Conservation (phyloP, 1,284 basidiomycete species). For the Pyrrhoderma noxium region DNA sequence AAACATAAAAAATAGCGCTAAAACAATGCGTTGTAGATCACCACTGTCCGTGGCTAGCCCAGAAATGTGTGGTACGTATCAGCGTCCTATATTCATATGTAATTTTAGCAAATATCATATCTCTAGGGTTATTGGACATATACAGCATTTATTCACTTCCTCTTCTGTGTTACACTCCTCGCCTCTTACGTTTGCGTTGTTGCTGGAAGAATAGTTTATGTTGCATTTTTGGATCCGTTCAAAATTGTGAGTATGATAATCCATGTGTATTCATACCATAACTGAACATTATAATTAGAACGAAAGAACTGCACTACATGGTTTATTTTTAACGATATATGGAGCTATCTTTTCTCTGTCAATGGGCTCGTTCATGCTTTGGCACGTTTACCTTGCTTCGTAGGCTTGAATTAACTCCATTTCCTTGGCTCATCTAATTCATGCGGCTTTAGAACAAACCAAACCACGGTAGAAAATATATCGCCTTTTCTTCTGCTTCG, state of each 20-base stretch:
- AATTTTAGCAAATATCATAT: no score
- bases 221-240: constrained; percentile 59
- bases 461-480: constrained; percentile 78
- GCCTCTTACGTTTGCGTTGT: constrained; percentile 55
- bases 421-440: background rate
- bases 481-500: constrained; percentile 70
- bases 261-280: constrained; percentile 6
- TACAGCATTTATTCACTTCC: constrained; percentile 79
- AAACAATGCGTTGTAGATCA: constrained; percentile 50
- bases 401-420: constrained; percentile 32
- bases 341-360: constrained; percentile 60
- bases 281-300: constrained; percentile 44
- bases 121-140: constrained; percentile 84
- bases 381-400: constrained; percentile 77
- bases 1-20: constrained; percentile 13
- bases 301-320: constrained; percentile 62
- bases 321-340: constrained; percentile 55
- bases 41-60: constrained; percentile 83
- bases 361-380: constrained; percentile 70
- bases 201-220: constrained; percentile 51
- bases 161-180: constrained; percentile 60
- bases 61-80: constrained; percentile 63
- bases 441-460: constrained; percentile 60
- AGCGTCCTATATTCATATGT: constrained; percentile 5
- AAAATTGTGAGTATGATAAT: constrained; percentile 41